Percentiles rank a stretch among this genome's conserved stretches.
These are phyloP conservation scores for Ilyonectria sp. DNA, from an alignment of 2,329 filamentous ascomycete species.

Conservation along the genomic window DNA sequence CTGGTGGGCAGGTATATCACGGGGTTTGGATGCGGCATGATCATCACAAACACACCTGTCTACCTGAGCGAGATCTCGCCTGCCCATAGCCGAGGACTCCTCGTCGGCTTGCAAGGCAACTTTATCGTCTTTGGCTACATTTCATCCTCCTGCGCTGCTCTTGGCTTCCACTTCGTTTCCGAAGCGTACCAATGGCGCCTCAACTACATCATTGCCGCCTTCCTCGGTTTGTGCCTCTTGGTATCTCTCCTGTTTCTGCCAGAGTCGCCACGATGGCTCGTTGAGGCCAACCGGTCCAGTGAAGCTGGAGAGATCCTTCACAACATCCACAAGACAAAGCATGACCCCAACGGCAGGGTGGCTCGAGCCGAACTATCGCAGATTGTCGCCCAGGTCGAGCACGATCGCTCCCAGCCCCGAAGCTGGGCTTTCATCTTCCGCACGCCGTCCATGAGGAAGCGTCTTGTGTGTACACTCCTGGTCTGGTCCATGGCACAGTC, in stretches of 20 bases:
- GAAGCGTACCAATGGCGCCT: too few relatives aligned
- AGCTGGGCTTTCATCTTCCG: background rate
- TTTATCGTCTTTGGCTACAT: too few relatives aligned
- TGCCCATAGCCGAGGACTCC: too few relatives aligned
- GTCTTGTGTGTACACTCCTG: background rate
- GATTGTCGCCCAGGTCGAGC: background rate
- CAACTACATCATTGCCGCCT: too few relatives aligned
- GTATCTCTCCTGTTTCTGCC: too few relatives aligned
- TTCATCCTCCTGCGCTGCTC: too few relatives aligned
- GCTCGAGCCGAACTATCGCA: background rate
- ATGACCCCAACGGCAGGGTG: background rate
- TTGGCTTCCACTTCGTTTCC: too few relatives aligned
- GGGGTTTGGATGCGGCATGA: background rate
- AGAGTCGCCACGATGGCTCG: background rate
- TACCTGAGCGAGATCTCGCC: background rate
- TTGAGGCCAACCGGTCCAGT: background rate
- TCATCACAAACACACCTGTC: background rate
- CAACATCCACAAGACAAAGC: background rate
- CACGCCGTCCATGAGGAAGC: background rate
- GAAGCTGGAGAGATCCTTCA: background rate
- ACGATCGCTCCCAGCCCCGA: background rate
- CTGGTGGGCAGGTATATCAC: background rate
- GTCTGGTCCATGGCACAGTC: background rate
- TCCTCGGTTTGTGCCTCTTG: too few relatives aligned
- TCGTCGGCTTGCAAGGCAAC: too few relatives aligned